Conservation (phyloP, 306 rosid genomes). For the Cicer pinnatifidum region DNA sequence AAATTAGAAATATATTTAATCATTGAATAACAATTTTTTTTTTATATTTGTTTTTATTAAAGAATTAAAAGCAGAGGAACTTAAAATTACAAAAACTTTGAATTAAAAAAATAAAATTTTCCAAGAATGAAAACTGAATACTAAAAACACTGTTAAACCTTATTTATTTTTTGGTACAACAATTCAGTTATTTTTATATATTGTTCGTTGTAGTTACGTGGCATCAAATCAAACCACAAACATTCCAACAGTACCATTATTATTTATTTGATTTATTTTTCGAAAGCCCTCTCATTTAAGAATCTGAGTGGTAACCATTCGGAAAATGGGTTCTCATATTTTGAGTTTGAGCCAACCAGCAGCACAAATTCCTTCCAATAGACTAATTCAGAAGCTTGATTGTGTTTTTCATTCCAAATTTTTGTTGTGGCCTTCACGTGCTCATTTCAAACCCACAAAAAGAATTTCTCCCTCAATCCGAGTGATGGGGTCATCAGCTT, state of each 20-base stretch:
- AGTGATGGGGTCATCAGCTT: constrained; percentile 83
- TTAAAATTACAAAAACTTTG: too few species aligned
- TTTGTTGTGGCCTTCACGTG: constrained; percentile 43
- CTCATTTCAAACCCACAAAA: constrained; percentile 47
- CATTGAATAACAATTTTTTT: too few species aligned
- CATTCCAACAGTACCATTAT: background rate
- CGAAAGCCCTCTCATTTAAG: background rate
- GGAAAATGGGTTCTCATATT: constrained; percentile 55
- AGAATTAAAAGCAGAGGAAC: too few species aligned
- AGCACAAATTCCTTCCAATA: constrained; percentile 46
- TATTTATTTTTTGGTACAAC: too few species aligned
- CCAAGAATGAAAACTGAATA: too few species aligned
- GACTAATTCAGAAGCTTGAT: constrained; percentile 40
- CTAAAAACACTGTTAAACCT: too few species aligned
- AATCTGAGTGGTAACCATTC: background rate
- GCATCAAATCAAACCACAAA: constrained; percentile 25
- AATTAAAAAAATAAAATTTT: too few species aligned
- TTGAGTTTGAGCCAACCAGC: constrained; percentile 51
- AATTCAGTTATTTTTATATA: too few species aligned
- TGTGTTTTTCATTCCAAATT: constrained; percentile 37
- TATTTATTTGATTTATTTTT: background rate
- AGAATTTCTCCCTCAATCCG: constrained; percentile 50
- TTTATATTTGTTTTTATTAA: too few species aligned
- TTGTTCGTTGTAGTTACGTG: constrained; percentile 16
- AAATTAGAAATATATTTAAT: too few species aligned